A percentile compares a stretch with the other conserved stretches of the same genome.
phyloP scores from a whole-genome alignment of 2,329 filamentous ascomycete species.

The Diplodia seriata region DNA sequence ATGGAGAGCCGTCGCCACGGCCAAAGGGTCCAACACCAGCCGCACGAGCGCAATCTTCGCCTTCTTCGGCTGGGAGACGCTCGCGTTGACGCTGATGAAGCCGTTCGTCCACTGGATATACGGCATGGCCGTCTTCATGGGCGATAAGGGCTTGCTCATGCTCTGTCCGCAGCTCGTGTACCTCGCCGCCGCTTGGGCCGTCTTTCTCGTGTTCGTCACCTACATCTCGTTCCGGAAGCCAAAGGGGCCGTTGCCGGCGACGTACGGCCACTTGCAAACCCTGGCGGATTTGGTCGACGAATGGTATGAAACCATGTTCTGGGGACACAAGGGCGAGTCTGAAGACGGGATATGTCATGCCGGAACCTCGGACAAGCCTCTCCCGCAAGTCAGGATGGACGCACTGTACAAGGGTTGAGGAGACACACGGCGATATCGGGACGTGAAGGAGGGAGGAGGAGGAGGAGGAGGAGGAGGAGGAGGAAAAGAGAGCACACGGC shows the following conservation, averaged over 20 bases:
- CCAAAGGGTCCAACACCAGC: background rate
- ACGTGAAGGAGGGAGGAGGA: too few species aligned
- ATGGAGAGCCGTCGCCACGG: background rate
- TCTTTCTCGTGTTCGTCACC: background rate
- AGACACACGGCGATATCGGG: too few species aligned
- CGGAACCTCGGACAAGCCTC: background rate
- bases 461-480: too few species aligned
- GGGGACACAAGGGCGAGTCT: background rate
- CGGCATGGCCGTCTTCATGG: too few species aligned
- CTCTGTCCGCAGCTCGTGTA: background rate
- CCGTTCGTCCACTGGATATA: too few species aligned
- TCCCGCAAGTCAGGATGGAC: constrained; percentile 1
- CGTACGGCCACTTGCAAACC: background rate
- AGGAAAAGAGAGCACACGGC: too few species aligned
- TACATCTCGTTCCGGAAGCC: background rate
- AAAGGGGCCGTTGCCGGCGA: background rate
- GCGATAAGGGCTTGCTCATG: too few species aligned
- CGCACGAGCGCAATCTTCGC: background rate
- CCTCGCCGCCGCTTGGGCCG: background rate
- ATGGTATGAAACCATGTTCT: background rate
- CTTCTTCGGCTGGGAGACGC: background rate
- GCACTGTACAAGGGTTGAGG: background rate
- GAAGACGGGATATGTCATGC: background rate
- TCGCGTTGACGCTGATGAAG: too few species aligned
- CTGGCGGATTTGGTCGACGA: background rate